These are phyloP conservation scores for Trichoderma polysporum DNA, from an alignment of 2,329 filamentous ascomycete genomes.

Conservation along the genomic window DNA sequence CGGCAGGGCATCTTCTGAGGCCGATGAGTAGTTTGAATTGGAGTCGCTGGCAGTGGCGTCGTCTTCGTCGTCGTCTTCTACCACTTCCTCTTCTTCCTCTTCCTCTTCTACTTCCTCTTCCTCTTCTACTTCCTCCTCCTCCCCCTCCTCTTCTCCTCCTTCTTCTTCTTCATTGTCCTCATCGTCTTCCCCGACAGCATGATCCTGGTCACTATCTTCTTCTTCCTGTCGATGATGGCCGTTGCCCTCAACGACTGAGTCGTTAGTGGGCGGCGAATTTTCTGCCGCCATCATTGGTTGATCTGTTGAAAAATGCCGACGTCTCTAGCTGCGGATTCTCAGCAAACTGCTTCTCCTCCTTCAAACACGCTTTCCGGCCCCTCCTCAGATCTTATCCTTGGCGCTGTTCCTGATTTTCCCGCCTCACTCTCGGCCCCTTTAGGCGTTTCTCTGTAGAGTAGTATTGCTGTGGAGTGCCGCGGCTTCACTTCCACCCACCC, in stretches of 20 bases:
- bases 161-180: background rate
- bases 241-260: background rate
- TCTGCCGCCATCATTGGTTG: background rate
- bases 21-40: slow-evolving; percentile 37
- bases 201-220: background rate
- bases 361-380: background rate
- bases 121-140: background rate
- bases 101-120: background rate
- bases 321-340: background rate
- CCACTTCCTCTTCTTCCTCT: background rate
- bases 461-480: background rate
- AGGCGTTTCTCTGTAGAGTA: background rate
- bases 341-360: background rate
- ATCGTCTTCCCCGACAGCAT: background rate
- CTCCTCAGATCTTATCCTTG: background rate
- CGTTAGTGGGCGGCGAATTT: background rate
- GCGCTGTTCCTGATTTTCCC: background rate
- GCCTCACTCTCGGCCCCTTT: background rate
- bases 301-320: background rate
- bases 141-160: background rate
- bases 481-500: background rate
- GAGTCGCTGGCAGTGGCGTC: slow-evolving; percentile 29
- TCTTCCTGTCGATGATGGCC: background rate
- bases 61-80: slow-evolving; percentile 25
- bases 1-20: slow-evolving; percentile 36